Conservation (phyloP, 176 grass and related monocot genomes). For the Avena eriantha region DNA sequence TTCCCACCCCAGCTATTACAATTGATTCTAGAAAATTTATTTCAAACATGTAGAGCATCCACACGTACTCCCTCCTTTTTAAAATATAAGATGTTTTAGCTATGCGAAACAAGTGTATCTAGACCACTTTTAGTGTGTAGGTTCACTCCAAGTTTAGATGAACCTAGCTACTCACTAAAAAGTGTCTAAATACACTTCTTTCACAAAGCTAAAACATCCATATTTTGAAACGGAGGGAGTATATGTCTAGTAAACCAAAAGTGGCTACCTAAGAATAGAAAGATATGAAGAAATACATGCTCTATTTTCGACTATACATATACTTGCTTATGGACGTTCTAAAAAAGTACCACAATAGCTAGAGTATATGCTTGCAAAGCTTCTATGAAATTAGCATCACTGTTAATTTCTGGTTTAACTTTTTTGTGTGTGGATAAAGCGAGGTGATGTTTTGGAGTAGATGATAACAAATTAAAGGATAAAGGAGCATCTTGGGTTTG, state of each 20-base stretch:
- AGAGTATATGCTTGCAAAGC: background rate
- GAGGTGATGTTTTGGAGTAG: background rate
- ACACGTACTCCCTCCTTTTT: too few relatives aligned
- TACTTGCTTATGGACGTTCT: background rate
- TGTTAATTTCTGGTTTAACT: background rate
- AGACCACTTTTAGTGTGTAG: too few relatives aligned
- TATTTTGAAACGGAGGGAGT: too few relatives aligned
- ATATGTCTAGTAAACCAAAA: background rate
- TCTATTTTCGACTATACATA: too few relatives aligned
- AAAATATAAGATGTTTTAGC: too few relatives aligned
- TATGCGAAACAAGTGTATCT: too few relatives aligned
- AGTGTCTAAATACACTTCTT: too few relatives aligned
- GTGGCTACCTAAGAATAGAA: background rate
- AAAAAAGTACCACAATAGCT: background rate
- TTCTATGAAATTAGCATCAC: background rate
- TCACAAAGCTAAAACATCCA: too few relatives aligned
- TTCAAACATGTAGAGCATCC: too few relatives aligned
- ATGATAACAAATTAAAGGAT: background rate
- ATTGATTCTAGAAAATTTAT: background rate
- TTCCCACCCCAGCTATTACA: background rate
- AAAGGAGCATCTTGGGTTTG: conserved; percentile 18
- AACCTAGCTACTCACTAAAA: too few relatives aligned
- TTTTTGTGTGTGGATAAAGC: background rate
- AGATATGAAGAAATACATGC: background rate
- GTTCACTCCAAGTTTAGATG: too few relatives aligned